These are phyloP conservation scores for Eutrema yunnanense DNA, from an alignment of 345 rosid genomes.

Conservation along the genomic window DNA sequence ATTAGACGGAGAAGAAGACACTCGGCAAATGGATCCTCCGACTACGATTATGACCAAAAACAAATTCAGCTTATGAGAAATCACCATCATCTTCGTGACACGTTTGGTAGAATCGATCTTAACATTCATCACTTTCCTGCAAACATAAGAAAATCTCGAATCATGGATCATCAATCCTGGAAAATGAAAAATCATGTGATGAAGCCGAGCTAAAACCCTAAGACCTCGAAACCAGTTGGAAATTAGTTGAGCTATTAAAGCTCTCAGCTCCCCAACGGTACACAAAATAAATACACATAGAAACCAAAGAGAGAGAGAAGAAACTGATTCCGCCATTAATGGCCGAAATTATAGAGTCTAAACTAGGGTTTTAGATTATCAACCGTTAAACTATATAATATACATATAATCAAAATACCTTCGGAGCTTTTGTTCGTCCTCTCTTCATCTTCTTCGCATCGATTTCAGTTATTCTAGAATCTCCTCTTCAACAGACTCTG, in stretches of 20 bases:
- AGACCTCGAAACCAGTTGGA: constrained; percentile 13
- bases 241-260: constrained; percentile 26
- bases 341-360: constrained; percentile 8
- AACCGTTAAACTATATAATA: not conserved
- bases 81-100: constrained; percentile 11
- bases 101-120: constrained; percentile 8
- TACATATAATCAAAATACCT: not conserved
- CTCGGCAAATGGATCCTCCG: constrained; percentile 3
- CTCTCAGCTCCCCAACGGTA: constrained; percentile 23
- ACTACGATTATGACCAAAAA: not conserved
- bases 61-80: not conserved
- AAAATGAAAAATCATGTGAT: not conserved
- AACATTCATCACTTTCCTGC: not conserved
- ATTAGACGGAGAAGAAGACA: not conserved
- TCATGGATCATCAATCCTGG: not conserved
- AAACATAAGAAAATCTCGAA: not conserved
- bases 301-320: constrained; percentile 1
- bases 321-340: constrained; percentile 22
- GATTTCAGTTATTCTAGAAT: not conserved
- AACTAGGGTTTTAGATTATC: not conserved
- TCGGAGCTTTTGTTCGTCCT: not conserved
- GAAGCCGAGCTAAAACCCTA: constrained; percentile 24
- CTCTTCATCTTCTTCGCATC: not conserved
- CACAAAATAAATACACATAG: constrained; percentile 16
- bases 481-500: not conserved